Base-by-base conservation (phyloP, 2,329 filamentous ascomycete genomes). In the Pseudocercospora macadamiae region DNA sequence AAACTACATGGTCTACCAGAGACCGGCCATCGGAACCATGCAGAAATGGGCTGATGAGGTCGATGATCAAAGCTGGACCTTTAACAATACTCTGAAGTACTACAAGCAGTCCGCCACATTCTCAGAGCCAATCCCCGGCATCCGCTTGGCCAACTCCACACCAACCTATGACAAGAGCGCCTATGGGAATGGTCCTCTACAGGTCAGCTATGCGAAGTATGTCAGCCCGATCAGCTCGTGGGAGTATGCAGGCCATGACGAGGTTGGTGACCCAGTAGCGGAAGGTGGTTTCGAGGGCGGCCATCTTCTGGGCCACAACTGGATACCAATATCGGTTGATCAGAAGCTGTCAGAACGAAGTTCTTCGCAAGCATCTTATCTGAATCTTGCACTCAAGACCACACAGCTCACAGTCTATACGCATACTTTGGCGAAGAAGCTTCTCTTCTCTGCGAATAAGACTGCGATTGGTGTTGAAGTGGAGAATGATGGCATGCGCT, bases 41-140 rank as follows among this genome's bases (percentile, higher is more conserved):
- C 65, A 73, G 51, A 55, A 55, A 47, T 77, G 75, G 75, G 74
- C 74, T 0, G 67, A 76, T 42, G 61, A 68, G 28, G 73, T 76
- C 5, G 71, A 64, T 3, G 75, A 77, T 48, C 32, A 72, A 28
- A 60, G 70, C 47, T 71, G 71, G 36, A 61, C 59, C 3, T 73
- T 66, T 44, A 59, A 63, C 42, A 67, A 70, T 45, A 36, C 71
- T 34, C 39, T 72, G 57, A 55, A 62, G 47, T 66, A 61, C 51
- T 66, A 66, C 62, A 14, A 70, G 48, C 56, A 60, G 25, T 61
- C 55, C 25, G n/a, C 63, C 2, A 57, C 60, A 16, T 61, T 66
- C 26, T 66, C 65, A 9, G 52, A 14, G 9, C 34, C 34, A 8
- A 6, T 16, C 2, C 34, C 34, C n/a, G 34, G 34, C n/a, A 18